Percentiles rank a stretch among this genome's conserved stretches.
phyloP scores from a whole-genome alignment of 139 green algal genomes.

The Astrephomene gubernaculifera region DNA sequence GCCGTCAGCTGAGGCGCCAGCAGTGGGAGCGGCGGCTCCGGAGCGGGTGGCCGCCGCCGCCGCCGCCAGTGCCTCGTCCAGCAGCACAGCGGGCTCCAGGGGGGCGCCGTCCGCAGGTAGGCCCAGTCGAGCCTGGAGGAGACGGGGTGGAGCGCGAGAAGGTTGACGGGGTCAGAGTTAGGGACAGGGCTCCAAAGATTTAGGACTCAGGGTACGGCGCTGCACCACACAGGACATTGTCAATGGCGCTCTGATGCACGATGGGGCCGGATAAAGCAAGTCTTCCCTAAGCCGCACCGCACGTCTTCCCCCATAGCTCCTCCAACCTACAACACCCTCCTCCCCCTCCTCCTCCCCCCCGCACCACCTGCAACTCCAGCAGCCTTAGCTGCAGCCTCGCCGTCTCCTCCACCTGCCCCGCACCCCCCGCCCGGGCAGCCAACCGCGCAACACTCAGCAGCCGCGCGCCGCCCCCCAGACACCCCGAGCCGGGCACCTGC shows the following conservation, averaged over 20 bases:
- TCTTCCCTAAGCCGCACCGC: too few relatives aligned
- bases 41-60: not conserved
- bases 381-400: conserved; percentile 9
- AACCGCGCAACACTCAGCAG: conserved; percentile 2
- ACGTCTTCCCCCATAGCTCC: too few relatives aligned
- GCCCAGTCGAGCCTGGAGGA: conserved; percentile 9
- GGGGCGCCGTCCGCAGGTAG: conserved; percentile 1
- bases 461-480: not conserved
- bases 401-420: not conserved
- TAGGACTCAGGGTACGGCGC: too few relatives aligned
- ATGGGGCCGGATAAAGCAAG: too few relatives aligned
- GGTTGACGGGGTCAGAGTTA: too few relatives aligned
- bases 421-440: conserved; percentile 28
- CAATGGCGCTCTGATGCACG: too few relatives aligned
- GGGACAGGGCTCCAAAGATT: too few relatives aligned
- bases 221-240: too few relatives aligned
- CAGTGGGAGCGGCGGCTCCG: not conserved
- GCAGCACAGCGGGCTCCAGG: not conserved
- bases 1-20: not conserved
- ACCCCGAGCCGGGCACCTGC: not conserved
- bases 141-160: not conserved
- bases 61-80: conserved; percentile 17
- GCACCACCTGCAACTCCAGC: conserved; percentile 11
- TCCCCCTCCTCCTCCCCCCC: not conserved
- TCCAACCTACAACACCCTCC: not conserved